phyloP scores from a whole-genome alignment of 805 yeast species.

The Cephaloascus albidus region DNA sequence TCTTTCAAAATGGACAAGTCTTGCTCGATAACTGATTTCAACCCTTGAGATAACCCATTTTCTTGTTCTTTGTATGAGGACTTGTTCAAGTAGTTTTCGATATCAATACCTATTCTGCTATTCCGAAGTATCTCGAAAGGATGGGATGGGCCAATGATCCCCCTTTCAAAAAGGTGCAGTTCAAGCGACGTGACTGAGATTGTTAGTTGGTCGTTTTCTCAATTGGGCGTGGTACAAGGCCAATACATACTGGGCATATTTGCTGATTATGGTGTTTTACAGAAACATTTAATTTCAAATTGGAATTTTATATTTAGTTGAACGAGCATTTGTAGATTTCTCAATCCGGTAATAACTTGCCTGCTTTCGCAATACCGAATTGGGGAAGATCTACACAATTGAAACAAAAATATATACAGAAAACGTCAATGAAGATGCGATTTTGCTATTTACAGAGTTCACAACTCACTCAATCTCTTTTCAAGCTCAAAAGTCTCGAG shows the following conservation, averaged over 20 bases:
- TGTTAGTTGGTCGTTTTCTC: not conserved
- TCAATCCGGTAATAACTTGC: too few relatives aligned
- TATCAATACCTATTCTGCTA: slow-evolving; percentile 76
- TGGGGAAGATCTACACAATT: too few relatives aligned
- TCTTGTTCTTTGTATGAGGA: slow-evolving; percentile 68
- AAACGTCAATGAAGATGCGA: too few relatives aligned
- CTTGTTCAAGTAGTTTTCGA: slow-evolving; percentile 64
- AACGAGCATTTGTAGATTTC: too few relatives aligned
- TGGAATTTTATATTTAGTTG: too few relatives aligned
- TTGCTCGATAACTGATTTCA: slow-evolving; percentile 44
- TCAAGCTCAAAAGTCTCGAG: slow-evolving; percentile 29
- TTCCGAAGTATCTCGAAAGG: slow-evolving; percentile 59
- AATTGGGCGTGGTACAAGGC: not conserved
- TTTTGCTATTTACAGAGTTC: slow-evolving; percentile 10
- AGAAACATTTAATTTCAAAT: too few relatives aligned
- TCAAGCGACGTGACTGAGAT: slow-evolving; percentile 47
- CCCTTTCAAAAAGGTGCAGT: slow-evolving; percentile 58
- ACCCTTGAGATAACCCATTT: slow-evolving; percentile 70
- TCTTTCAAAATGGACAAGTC: slow-evolving; percentile 56
- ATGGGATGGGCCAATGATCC: slow-evolving; percentile 40
- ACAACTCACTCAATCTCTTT: slow-evolving; percentile 13
- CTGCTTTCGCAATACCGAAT: too few relatives aligned
- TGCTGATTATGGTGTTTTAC: slow-evolving; percentile 1
- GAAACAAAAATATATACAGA: too few relatives aligned
- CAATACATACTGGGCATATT: not conserved